Conservation (phyloP, 441 rosid genomes). For the Adansonia rubrostipa region DNA sequence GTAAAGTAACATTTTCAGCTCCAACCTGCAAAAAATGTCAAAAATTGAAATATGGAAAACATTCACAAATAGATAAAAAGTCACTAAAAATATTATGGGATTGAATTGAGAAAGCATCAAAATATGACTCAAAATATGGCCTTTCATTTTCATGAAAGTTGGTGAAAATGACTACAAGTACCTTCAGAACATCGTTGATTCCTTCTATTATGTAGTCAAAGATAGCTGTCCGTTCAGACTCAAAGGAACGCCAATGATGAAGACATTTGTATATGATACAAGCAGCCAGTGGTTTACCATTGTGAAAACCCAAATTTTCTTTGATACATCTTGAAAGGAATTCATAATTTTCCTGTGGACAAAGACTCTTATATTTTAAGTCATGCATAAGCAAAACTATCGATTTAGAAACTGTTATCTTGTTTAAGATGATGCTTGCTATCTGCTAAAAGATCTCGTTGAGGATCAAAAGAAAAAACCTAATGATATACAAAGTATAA, state of each 20-base stretch:
- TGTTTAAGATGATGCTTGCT: neutral
- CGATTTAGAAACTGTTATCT: constrained; percentile 1
- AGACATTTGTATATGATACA: constrained; percentile 91
- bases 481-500: constrained; percentile 22
- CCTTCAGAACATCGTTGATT: constrained; percentile 87
- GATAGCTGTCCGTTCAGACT: constrained; percentile 87
- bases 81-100: neutral
- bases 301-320: constrained; percentile 80
- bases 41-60: constrained; percentile 13
- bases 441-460: constrained; percentile 3
- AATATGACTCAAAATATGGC: constrained; percentile 8
- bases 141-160: constrained; percentile 20
- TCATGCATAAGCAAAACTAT: constrained; percentile 23
- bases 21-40: constrained; percentile 61
- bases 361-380: constrained; percentile 26
- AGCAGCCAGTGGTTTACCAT: constrained; percentile 91
- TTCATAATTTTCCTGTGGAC: constrained; percentile 82
- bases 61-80: neutral
- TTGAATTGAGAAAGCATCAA: neutral
- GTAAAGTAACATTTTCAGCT: constrained; percentile 68
- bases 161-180: constrained; percentile 31
- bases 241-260: constrained; percentile 94
- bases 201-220: constrained; percentile 93
- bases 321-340: constrained; percentile 85
- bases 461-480: constrained; percentile 11